Evolutionary conservation across 2,329 filamentous ascomycete species (phyloP), one percentile per base, ranked within the genome.

Genomic region (Venturia asperata): DNA sequence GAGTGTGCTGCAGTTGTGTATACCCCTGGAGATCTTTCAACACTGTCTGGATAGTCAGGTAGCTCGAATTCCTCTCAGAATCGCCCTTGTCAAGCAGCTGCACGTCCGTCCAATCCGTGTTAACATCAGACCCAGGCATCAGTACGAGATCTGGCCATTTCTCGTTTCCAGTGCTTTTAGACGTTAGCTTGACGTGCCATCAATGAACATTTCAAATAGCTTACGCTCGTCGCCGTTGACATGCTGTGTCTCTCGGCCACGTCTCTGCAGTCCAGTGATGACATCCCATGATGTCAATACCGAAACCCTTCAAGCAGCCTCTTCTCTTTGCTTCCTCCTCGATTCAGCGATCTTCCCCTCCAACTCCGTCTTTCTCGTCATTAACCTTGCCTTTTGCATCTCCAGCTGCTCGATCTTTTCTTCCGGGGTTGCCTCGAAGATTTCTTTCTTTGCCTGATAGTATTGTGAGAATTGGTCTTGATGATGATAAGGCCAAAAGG

Each of bases 381-480:
- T 71, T 17, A 87, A 73, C 42, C 78, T 78, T n/a, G 78, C 75
- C 56, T 81, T 79, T 63, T 78, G 77, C 60, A 73, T 71, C 68
- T 84, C 79, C 24, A 87, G 78, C 61, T 80, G 77, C n/a, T 78
- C 75, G 30, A 87, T 82, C 69, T 79, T 80, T 64, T 87, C 83
- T 55, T 82, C 79, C 0, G 81, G 76, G 0, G 80, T 79, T 6
- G 81, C 76, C 74, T 84, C 77, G 37, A 77, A 74, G n/a, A 77
- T 70, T 82, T 76, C 66, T 75, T 67, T 75, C 70, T 81, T 34
- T 43, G 15, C 30, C 41, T 45, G 5, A 42, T 21, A 30, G 30
- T 30, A 21, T 45, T 30, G 21, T 52, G 21, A 52, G 47, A 15
- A 15, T 52, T 15, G 13, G 11, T 52, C 3, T 17, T 52, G 24